These are phyloP conservation scores for Pseudogymnoascus sp. DNA, from an alignment of 2,329 filamentous ascomycete species.

Conservation along the genomic window DNA sequence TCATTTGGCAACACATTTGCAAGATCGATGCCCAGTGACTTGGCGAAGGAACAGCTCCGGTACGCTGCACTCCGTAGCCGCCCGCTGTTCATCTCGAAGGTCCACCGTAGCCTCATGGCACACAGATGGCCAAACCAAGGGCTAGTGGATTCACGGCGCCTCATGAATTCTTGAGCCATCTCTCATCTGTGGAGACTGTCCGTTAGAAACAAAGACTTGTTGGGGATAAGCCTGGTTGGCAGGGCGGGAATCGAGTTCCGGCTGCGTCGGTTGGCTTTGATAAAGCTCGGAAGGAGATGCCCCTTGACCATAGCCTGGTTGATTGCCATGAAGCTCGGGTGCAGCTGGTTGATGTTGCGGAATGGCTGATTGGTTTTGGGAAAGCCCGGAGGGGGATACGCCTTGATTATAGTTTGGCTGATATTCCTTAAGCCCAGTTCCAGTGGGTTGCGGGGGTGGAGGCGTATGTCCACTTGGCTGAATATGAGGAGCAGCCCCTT, in stretches of 20 bases:
- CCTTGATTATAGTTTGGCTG: background rate
- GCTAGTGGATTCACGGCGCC: background rate
- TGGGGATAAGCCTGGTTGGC: background rate
- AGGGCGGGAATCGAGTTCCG: background rate
- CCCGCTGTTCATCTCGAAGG: background rate
- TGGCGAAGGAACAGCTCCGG: background rate
- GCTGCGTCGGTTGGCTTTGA: background rate
- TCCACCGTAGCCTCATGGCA: background rate
- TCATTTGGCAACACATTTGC: background rate
- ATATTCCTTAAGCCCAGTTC: background rate
- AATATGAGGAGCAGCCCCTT: no score
- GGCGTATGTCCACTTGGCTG: no score
- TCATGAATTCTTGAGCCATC: background rate
- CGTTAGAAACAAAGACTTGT: background rate
- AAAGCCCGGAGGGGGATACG: background rate
- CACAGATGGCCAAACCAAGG: background rate
- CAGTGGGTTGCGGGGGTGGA: no score
- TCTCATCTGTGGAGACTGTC: background rate
- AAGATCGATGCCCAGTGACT: background rate
- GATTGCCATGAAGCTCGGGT: background rate
- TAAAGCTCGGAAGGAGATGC: background rate
- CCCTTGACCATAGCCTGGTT: background rate
- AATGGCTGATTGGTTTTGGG: background rate
- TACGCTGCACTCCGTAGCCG: background rate
- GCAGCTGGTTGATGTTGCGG: background rate